Base-by-base conservation (phyloP, 2,329 filamentous ascomycete species). In the Penicillium sp. region DNA sequence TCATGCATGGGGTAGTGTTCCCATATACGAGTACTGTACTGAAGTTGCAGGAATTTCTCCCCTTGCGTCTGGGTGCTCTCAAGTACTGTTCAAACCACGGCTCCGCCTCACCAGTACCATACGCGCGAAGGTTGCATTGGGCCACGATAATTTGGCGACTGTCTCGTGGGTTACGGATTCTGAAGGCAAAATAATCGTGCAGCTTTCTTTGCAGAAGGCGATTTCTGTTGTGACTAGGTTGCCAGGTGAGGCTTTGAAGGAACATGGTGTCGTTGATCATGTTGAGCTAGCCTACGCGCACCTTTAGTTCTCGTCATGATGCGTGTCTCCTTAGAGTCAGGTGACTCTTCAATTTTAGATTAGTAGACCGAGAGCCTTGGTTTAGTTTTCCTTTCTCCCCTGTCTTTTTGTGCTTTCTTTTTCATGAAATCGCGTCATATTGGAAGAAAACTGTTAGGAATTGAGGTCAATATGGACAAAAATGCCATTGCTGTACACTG, bases 1-100 rank as follows among this genome's bases (percentile, higher is more conserved):
- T 48, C 75, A 78, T 64, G 75, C 75, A 2, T 78, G 74, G 76
- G 73, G 75, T 1, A 74, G 73, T 53, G 73, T 75, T 15, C 75
- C 75, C 0, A 63, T 78, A 4, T 77, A 77, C 49, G 75, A 77
- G 53, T 77, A 69, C 37, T 73, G 68, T 29, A 70, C 70, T 8
- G 75, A 77, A 58, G 9, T 78, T 5, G 66, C 65, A 6, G 66
- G 66, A 3, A 33, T 68, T 33, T 52, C 46, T 6, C 61, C 64
- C 0, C 20, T 61, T 0, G 51, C 54, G 1, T 41, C 61, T 3
- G 64, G 64, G 0, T 64, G 49, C 1, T 51, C 46, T 4, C 62
- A 54, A 15, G 45, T 67, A 29, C 35, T 54, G 0, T 67, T 67
- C 27, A 64, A 54, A 27, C 66, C 66, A 4, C 52, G 66, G 1